These are phyloP conservation scores for Carex cristatella DNA, from an alignment of 176 grass and related monocot species.

Conservation along the genomic window DNA sequence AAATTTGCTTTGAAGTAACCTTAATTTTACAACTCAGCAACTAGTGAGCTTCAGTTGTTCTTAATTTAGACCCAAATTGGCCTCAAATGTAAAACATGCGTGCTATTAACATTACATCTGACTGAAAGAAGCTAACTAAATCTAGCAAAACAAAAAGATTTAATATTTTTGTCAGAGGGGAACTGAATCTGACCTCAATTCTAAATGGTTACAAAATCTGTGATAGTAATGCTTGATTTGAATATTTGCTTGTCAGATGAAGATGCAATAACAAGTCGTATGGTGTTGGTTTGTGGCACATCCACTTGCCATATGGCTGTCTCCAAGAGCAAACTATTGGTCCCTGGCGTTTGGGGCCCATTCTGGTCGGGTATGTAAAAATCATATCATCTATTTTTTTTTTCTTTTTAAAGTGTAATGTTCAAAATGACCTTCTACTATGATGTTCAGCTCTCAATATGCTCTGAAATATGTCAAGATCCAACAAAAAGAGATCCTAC, in stretches of 20 bases:
- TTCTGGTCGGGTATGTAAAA: slow-evolving; percentile 81
- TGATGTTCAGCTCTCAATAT: neutral
- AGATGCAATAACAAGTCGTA: slow-evolving; percentile 60
- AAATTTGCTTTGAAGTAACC: neutral
- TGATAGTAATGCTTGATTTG: slow-evolving; percentile 5
- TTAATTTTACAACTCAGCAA: neutral
- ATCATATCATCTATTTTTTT: neutral
- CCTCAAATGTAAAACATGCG: neutral
- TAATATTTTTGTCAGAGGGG: neutral
- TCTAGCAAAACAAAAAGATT: neutral
- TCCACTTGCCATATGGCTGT: slow-evolving; percentile 97
- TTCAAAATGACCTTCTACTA: neutral
- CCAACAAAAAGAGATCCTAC: neutral
- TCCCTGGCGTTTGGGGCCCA: slow-evolving; percentile 89
- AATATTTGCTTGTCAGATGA: slow-evolving; percentile 39
- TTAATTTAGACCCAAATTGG: neutral
- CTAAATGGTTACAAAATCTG: neutral
- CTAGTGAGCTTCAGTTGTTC: neutral
- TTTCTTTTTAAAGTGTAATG: neutral
- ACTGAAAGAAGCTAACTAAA: neutral
- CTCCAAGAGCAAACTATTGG: slow-evolving; percentile 69
- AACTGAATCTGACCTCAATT: neutral
- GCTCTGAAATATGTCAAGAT: neutral
- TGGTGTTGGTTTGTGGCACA: slow-evolving; percentile 95
- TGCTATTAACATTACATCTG: neutral